phyloP scores from a whole-genome alignment of 2,329 filamentous ascomycete genomes.

The Amauroascus verrucosus region DNA sequence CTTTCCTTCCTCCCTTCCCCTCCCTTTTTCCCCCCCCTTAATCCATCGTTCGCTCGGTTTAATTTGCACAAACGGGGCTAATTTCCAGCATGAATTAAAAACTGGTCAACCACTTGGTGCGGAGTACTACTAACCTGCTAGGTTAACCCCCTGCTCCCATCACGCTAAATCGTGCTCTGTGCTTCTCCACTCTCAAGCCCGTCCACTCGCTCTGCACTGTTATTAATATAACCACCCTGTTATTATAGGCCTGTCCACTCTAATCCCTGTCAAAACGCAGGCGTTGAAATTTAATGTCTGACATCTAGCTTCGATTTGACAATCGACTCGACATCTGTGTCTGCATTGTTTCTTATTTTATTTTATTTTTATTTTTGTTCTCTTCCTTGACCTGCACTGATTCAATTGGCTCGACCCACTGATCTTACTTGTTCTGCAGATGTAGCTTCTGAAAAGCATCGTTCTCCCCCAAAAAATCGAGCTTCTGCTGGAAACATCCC shows the following conservation, averaged over 20 bases:
- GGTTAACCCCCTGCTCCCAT: slow-evolving; percentile 6
- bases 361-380: background rate
- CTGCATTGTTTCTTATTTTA: background rate
- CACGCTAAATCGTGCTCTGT: slow-evolving; percentile 6
- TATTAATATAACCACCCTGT: background rate
- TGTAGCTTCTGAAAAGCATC: slow-evolving; percentile 10
- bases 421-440: slow-evolving; percentile 4
- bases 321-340: background rate
- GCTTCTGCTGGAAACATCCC: slow-evolving; percentile 54
- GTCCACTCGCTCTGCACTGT: slow-evolving; percentile 6
- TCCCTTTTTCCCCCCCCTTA: no score
- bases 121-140: background rate
- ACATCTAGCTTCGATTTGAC: slow-evolving; percentile 1
- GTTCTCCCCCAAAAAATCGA: slow-evolving; percentile 39
- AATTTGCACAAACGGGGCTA: background rate
- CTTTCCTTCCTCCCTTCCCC: no score
- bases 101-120: background rate
- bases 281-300: slow-evolving; percentile 3
- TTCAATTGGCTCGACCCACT: background rate
- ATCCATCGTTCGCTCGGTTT: background rate
- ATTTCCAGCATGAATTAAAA: background rate
- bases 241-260: background rate
- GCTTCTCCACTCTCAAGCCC: slow-evolving; percentile 4
- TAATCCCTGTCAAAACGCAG: slow-evolving; percentile 9
- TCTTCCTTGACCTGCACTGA: background rate